Base-by-base conservation (phyloP, 805 yeast genomes). In the Torulaspora franciscae region DNA sequence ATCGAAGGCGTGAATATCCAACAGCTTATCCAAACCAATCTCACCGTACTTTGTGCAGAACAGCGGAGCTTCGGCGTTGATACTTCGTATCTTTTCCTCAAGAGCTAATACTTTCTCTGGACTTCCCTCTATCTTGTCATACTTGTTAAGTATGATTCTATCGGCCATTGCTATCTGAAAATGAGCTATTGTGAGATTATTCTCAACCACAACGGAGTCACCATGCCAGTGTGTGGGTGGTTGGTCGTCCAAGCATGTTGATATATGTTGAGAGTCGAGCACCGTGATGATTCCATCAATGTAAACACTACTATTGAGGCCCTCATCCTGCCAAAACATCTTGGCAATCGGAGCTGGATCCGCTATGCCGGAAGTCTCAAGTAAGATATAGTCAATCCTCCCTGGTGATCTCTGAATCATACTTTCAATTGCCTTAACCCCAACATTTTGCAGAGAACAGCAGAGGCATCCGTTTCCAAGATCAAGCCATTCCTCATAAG, bases 261-360 rank as follows among this genome's bases (percentile, higher is more conserved):
- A 56, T 19, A 91, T 81, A 57, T 88, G 81, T 38, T 74, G 79
- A 2, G 81, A 62, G 61, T 91, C 98, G 33, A 93, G 70, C 2
- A 91, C 97, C 0, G 96, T 85, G 10, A 93, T 76, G 4, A 91
- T 87, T 0, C 96, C 96, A 64, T 91, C 98, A 26, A 93, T 82
- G 61, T 86, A 85, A 1, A 93, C 88, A 53, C 81, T 82, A 3
- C 95, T 81, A 11, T 82, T 75, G 46, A 93, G 70, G 0, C 90
- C 97, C 19, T 86, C 91, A 62, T 93, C 99, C 25, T 90, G 73
- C 99, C 99, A 93, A 66, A 93, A 93, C 96, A 91, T 91, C 51
- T 81, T 79, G 4, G 97, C 96, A 23, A 93, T 88, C 0, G 98
- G 98, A 0, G 90, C 97, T 0, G 99, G 99, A 60, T 93, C 98